These are phyloP conservation scores for Crucibulum laeve DNA, from an alignment of 768 basidiomycete species.

Conservation along the genomic window DNA sequence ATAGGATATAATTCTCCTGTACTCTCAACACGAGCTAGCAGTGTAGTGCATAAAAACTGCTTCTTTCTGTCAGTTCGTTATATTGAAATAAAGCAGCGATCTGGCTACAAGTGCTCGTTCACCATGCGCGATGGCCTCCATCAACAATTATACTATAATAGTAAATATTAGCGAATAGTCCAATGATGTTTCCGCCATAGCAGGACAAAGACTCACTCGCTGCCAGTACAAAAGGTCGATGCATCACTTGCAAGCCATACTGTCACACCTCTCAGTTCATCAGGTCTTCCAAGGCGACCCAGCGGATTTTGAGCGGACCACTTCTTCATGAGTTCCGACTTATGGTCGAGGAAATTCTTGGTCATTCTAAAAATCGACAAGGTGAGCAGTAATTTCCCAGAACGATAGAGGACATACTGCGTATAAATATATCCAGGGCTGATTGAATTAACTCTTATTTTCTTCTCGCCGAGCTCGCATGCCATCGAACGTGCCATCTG, in stretches of 20 bases:
- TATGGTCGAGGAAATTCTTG: slow-evolving; percentile 45
- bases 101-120: no score
- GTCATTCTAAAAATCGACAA: slow-evolving; percentile 47
- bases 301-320: slow-evolving; percentile 63
- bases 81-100: no score
- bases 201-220: slow-evolving; percentile 39
- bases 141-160: slow-evolving; percentile 2
- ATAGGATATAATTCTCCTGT: no score
- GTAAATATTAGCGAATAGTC: no score
- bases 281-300: slow-evolving; percentile 58
- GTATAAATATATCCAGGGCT: slow-evolving; percentile 75
- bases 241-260: slow-evolving; percentile 67
- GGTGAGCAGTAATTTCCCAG: background rate
- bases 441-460: slow-evolving; percentile 67
- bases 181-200: background rate
- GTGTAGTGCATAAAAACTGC: no score
- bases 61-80: no score
- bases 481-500: slow-evolving; percentile 79
- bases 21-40: no score
- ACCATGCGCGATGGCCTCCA: slow-evolving; percentile 7
- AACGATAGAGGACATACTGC: slow-evolving; percentile 3
- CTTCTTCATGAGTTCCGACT: slow-evolving; percentile 49
- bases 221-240: slow-evolving; percentile 70
- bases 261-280: slow-evolving; percentile 65
- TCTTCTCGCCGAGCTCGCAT: slow-evolving; percentile 63